Percentiles rank a stretch among this genome's conserved stretches.
phyloP scores from a whole-genome alignment of 2,329 filamentous ascomycete genomes.

The Aotearoamyces nothofagi region DNA sequence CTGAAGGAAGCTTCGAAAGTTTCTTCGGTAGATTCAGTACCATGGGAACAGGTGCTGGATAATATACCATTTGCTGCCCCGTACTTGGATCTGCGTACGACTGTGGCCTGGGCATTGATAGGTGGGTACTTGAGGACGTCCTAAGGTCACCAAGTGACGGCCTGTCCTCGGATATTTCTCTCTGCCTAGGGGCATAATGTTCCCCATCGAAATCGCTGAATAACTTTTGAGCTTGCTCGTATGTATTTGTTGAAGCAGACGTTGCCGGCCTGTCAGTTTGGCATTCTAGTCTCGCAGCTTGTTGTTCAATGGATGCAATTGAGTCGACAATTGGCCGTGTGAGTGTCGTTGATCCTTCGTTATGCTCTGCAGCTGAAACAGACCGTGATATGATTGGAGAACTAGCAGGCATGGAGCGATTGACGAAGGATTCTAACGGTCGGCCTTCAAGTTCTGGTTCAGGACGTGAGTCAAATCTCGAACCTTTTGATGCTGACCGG shows the following conservation, averaged over 20 bases:
- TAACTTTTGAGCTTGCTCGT: constrained; percentile 46
- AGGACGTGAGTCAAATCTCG: constrained; percentile 19
- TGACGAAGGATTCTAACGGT: constrained; percentile 19
- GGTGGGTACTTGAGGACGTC: constrained; percentile 6
- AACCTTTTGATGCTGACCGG: constrained; percentile 38
- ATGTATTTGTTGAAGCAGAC: constrained; percentile 27
- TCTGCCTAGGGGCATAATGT: constrained; percentile 34
- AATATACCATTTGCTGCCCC: constrained; percentile 77
- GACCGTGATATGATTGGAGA: constrained; percentile 11
- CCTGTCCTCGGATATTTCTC: constrained; percentile 6
- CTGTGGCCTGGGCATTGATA: constrained; percentile 26
- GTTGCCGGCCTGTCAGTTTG: constrained; percentile 12
- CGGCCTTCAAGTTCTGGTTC: constrained; percentile 19
- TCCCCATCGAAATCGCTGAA: constrained; percentile 76
- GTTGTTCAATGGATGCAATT: constrained; percentile 5
- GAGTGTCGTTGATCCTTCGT: constrained; percentile 12
- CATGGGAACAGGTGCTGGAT: constrained; percentile 84
- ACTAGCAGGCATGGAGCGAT: constrained; percentile 6
- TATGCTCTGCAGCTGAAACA: constrained; percentile 14
- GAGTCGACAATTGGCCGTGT: constrained; percentile 11
- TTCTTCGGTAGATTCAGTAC: constrained; percentile 88
- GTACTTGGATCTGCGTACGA: constrained; percentile 49
- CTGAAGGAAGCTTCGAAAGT: constrained; percentile 58
- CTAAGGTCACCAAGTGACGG: neutral
- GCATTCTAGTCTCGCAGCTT: constrained; percentile 3